phyloP scores from a whole-genome alignment of 257 asterid species.

The Nicotiana knightiana region DNA sequence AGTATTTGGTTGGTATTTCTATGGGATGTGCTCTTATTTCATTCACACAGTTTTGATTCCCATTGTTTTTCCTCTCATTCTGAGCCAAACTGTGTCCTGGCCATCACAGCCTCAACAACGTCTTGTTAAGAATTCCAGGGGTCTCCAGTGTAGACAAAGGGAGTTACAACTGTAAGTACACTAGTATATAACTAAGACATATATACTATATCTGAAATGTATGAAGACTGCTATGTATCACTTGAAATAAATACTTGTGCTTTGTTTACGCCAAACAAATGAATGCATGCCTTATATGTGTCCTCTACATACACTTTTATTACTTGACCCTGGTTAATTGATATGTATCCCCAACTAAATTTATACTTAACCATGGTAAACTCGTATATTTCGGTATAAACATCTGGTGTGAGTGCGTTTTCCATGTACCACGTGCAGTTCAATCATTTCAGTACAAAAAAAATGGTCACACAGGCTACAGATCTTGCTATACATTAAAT shows the following conservation, averaged over 20 bases:
- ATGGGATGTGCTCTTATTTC: slow-evolving; percentile 71
- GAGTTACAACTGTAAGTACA: slow-evolving; percentile 59
- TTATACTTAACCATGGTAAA: too few relatives aligned
- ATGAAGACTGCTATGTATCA: too few relatives aligned
- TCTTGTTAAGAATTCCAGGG: slow-evolving; percentile 48
- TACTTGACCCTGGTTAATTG: too few relatives aligned
- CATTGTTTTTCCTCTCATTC: slow-evolving; percentile 63
- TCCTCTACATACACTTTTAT: too few relatives aligned
- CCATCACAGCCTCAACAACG: slow-evolving; percentile 55
- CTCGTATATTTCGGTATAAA: too few relatives aligned
- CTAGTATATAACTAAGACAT: neutral
- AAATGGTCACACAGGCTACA: neutral
- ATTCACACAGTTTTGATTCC: slow-evolving; percentile 73
- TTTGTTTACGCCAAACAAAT: too few relatives aligned
- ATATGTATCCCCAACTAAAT: neutral
- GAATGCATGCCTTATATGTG: too few relatives aligned
- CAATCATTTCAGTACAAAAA: neutral
- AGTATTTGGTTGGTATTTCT: slow-evolving; percentile 57
- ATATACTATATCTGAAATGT: neutral
- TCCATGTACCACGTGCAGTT: neutral
- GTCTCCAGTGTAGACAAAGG: slow-evolving; percentile 40
- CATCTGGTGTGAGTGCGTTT: too few relatives aligned
- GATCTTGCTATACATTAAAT: neutral
- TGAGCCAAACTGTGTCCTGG: slow-evolving; percentile 54
- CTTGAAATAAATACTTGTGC: too few relatives aligned